Evolutionary conservation across 768 basidiomycete species (phyloP).

Genomic region (Serendipita vermifera): DNA sequence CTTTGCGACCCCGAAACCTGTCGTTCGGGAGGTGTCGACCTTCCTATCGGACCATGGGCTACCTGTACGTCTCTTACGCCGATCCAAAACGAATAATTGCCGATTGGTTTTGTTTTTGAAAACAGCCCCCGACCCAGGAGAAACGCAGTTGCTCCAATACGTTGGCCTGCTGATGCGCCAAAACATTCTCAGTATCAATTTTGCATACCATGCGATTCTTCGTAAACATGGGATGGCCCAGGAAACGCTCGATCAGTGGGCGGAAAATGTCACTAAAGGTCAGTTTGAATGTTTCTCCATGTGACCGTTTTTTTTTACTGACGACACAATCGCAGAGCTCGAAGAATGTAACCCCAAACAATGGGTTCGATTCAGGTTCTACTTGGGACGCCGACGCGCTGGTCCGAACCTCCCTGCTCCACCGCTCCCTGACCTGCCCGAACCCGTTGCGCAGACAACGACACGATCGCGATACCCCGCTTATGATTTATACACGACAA

Average conservation of each 20-base stretch:
- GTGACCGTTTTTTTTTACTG: background rate
- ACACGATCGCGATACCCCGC: no score
- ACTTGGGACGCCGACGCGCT: no score
- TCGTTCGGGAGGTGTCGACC: background rate
- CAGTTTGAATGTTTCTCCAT: no score
- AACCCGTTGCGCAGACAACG: no score
- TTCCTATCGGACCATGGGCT: constrained; percentile 2
- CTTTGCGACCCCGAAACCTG: background rate
- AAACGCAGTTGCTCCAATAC: constrained; percentile 4
- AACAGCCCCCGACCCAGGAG: background rate
- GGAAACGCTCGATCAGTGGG: background rate
- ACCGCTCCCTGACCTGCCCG: no score
- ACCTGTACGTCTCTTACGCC: background rate
- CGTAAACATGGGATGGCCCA: background rate
- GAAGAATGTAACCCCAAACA: no score
- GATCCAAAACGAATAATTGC: background rate
- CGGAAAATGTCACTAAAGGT: background rate
- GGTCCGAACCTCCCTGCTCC: no score
- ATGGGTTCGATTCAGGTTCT: no score
- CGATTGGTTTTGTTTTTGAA: background rate
- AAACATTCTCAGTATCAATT: background rate
- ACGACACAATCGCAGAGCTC: no score
- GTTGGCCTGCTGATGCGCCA: constrained; percentile 5
- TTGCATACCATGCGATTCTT: background rate
- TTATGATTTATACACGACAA: no score